Percentiles rank a stretch among this genome's conserved stretches.
Evolutionary conservation across 1,139 yeast genomes (phyloP).

Genomic region (Geotrichum fermentans): DNA sequence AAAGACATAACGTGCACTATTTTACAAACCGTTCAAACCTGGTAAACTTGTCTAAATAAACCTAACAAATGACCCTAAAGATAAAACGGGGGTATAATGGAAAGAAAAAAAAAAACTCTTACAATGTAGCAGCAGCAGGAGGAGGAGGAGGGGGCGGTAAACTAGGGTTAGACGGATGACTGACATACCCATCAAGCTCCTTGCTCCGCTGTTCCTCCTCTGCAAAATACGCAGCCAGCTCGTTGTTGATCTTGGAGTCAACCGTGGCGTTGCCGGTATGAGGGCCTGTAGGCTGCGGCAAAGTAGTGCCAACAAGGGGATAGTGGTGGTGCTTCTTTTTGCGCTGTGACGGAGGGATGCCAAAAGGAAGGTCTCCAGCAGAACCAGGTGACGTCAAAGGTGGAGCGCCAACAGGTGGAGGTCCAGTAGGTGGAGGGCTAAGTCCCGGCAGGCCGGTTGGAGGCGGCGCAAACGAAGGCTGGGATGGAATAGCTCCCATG

Average conservation of each 20-base stretch:
- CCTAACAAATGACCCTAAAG: too few species aligned
- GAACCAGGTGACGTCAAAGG: not conserved
- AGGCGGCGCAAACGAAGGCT: conserved; percentile 18
- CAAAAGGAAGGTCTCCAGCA: too few species aligned
- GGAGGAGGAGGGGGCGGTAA: conserved; percentile 20
- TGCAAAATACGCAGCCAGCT: conserved; percentile 36
- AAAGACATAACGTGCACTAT: too few species aligned
- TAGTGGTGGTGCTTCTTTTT: conserved; percentile 17
- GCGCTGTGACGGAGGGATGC: conserved; percentile 1
- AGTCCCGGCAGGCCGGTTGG: not conserved
- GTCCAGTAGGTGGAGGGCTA: not conserved
- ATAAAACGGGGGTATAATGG: too few species aligned
- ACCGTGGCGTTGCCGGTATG: conserved; percentile 3
- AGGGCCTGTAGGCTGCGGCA: conserved; percentile 7
- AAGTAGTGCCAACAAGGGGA: conserved; percentile 12
- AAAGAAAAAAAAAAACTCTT: too few species aligned
- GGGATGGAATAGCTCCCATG: conserved; percentile 9
- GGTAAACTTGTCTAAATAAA: too few species aligned
- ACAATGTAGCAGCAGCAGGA: not conserved
- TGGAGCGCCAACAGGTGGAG: not conserved
- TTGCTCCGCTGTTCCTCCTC: conserved; percentile 37
- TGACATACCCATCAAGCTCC: conserved; percentile 23
- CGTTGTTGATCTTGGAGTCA: conserved; percentile 21
- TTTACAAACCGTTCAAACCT: too few species aligned
- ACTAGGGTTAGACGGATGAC: not conserved